Base-by-base conservation (phyloP, 257 asterid genomes). In the Solanum sparsipilum region DNA sequence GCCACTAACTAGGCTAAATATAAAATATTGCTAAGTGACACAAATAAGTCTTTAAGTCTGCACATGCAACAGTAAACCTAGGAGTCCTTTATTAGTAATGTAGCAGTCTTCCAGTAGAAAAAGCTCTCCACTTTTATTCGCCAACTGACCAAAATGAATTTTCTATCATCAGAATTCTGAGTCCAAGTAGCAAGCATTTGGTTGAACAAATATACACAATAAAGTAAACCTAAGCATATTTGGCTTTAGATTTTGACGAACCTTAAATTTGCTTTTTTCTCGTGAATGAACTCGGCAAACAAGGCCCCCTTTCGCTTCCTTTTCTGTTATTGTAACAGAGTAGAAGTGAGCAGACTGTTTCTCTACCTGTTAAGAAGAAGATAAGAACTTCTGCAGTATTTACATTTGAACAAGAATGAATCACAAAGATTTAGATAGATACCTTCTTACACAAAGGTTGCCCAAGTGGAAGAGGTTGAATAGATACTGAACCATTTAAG, bases 191-290 rank as follows among this genome's bases (percentile, higher is more conserved):
- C 68, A 81, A 46, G 85, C 39, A 46, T 44, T 29, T 3, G 18
- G 29, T 18, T 46, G 39, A 46, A 23, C 39, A 73, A 68, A 21
- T 68, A 31, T 73, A 48, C 84, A 86, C 84, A 72, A 70, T 46
- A 72, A 68, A 63, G 36, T 15, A 75, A 31, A 60, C 74, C 60
- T 36, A 87, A 11, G 16, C 41, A 87, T 21, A 46, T 41, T 13
- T 48, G 29, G 27, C 23, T 39, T 83, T 25, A 70, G 20, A 63
- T 67, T 32, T 67, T 32, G 70, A 83, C 86, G 68, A 63, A 95
- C 99, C 99, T 97, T 97, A 85, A 97, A 96, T 92, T 97, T 97
- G 94, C 99, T 95, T 90, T 92, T 97, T 86, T 97, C 99, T 67
- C 94, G 87, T 88, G 99, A 95, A 91, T 88, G 84, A 76, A 94